Evolutionary conservation across 2,329 filamentous ascomycete species (phyloP).

Genomic region (Simplicillium sp.): DNA sequence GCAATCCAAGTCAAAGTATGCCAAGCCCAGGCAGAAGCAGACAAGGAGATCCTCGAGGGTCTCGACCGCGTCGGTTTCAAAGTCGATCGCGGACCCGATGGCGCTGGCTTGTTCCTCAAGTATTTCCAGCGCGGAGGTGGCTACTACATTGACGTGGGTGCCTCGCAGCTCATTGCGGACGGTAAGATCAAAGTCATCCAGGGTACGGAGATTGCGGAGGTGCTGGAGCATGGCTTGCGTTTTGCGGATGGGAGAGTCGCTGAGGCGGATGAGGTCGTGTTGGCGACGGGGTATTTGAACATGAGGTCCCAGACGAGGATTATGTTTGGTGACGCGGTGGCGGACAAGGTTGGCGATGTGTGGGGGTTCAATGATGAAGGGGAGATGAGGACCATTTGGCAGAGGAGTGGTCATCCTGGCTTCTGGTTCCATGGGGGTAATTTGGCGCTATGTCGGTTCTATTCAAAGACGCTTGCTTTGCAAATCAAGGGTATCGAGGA

Average conservation of each 20-base stretch:
- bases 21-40: constrained; percentile 19
- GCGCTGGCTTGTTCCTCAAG: constrained; percentile 43
- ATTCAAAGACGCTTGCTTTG: constrained; percentile 42
- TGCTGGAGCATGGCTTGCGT: constrained; percentile 33
- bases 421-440: constrained; percentile 62
- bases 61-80: constrained; percentile 49
- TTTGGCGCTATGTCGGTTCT: constrained; percentile 51
- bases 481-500: constrained; percentile 39
- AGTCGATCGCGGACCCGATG: constrained; percentile 42
- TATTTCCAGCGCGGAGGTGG: constrained; percentile 57
- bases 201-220: constrained; percentile 42
- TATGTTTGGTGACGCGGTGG: constrained; percentile 54
- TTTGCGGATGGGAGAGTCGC: constrained; percentile 47
- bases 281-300: constrained; percentile 58
- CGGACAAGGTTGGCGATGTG: constrained; percentile 45
- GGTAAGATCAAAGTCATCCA: constrained; percentile 56
- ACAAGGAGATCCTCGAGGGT: constrained; percentile 28
- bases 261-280: constrained; percentile 54
- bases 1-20: constrained; percentile 40
- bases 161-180: constrained; percentile 49
- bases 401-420: constrained; percentile 49
- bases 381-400: constrained; percentile 49
- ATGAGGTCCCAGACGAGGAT: constrained; percentile 55
- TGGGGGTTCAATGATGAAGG: constrained; percentile 53
- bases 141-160: constrained; percentile 63